A percentile compares a stretch with the other conserved stretches of the same genome.
phyloP scores from a whole-genome alignment of 2,329 filamentous ascomycete genomes.

The Cucurbitaria berberidis region DNA sequence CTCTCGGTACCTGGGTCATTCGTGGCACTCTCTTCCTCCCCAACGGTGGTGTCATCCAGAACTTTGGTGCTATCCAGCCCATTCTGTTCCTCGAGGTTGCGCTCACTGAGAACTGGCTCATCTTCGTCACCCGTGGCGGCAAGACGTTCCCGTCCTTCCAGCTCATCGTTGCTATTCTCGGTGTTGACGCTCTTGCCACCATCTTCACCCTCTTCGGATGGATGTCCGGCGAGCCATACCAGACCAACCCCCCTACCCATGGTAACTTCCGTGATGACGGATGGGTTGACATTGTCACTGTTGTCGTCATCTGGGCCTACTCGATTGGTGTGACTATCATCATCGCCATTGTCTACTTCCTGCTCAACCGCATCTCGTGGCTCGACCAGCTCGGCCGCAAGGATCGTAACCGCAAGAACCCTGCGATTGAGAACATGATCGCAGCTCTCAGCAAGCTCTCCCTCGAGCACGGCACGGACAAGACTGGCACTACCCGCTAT shows the following conservation, averaged over 20 bases:
- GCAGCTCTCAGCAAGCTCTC: conserved; percentile 69
- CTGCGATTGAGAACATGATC: conserved; percentile 70
- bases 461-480: conserved; percentile 63
- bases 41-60: conserved; percentile 75
- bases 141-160: conserved; percentile 78
- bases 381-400: conserved; percentile 69
- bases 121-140: conserved; percentile 64
- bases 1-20: conserved; percentile 74
- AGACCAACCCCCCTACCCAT: conserved; percentile 52
- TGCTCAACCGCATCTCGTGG: conserved; percentile 64
- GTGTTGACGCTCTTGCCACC: conserved; percentile 74
- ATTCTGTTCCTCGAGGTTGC: conserved; percentile 64
- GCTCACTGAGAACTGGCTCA: conserved; percentile 62
- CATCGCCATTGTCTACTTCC: conserved; percentile 69
- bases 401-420: conserved; percentile 66
- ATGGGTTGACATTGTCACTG: conserved; percentile 67
- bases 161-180: conserved; percentile 69
- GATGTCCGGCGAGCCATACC: conserved; percentile 62
- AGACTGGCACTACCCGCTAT: conserved; percentile 54
- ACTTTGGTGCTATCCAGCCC: conserved; percentile 76
- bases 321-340: conserved; percentile 70
- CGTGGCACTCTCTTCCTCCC: conserved; percentile 72
- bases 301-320: conserved; percentile 69
- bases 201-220: conserved; percentile 79
- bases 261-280: conserved; percentile 55